These are phyloP conservation scores for Fusarium udum DNA, from an alignment of 2,329 filamentous ascomycete genomes.

Conservation along the genomic window DNA sequence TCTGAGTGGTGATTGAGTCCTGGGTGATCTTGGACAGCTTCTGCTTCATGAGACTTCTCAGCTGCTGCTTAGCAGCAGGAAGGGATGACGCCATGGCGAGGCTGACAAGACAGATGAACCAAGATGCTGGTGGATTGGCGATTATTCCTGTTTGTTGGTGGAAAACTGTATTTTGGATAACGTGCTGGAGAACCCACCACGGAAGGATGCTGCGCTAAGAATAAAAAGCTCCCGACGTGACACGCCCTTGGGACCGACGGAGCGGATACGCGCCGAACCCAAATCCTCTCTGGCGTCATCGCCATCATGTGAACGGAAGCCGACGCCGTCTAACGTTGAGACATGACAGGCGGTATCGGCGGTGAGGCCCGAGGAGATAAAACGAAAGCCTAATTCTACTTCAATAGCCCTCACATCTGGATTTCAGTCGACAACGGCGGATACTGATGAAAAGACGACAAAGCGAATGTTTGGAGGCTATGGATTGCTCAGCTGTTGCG, in stretches of 20 bases:
- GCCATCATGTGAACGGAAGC: constrained; percentile 19
- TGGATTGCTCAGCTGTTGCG: not conserved
- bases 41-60: constrained; percentile 76
- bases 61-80: constrained; percentile 76
- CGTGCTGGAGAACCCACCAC: constrained; percentile 9
- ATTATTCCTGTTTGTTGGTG: constrained; percentile 16
- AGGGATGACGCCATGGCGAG: constrained; percentile 62
- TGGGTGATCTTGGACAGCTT: constrained; percentile 68
- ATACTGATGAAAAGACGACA: not conserved
- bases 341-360: constrained; percentile 5
- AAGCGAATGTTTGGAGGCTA: not conserved
- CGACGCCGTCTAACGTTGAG: constrained; percentile 2
- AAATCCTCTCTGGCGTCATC: constrained; percentile 28
- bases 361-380: constrained; percentile 21
- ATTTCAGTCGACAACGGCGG: constrained; percentile 12
- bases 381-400: not conserved
- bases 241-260: constrained; percentile 21
- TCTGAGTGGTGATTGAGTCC: constrained; percentile 74
- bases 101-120: constrained; percentile 16
- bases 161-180: constrained; percentile 12
- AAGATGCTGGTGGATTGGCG: constrained; percentile 15
- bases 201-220: constrained; percentile 22
- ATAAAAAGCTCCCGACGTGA: constrained; percentile 15
- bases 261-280: constrained; percentile 28
- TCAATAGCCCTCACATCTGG: not conserved